phyloP scores from a whole-genome alignment of 2,329 filamentous ascomycete genomes.

The Orbilia blumenaviensis region DNA sequence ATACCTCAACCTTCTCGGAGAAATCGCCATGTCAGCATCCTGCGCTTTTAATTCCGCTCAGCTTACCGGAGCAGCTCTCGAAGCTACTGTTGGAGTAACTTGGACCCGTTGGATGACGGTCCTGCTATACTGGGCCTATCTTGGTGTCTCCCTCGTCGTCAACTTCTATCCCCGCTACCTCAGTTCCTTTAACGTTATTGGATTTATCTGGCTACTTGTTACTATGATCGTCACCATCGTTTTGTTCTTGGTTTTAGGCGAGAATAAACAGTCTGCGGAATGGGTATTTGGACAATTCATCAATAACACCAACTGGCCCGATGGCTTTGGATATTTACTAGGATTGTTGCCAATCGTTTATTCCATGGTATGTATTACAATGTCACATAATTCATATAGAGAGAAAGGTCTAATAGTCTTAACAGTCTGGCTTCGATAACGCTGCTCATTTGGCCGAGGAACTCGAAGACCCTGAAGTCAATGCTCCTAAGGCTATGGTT shows the following conservation, averaged over 20 bases:
- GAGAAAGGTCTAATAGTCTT: not conserved
- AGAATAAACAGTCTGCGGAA: constrained; percentile 39
- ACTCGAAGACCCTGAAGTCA: constrained; percentile 51
- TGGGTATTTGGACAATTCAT: constrained; percentile 48
- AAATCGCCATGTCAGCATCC: constrained; percentile 53
- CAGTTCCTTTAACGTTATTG: constrained; percentile 44
- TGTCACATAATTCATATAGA: not conserved
- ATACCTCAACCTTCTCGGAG: constrained; percentile 52
- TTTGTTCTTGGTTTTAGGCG: constrained; percentile 47
- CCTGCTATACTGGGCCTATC: constrained; percentile 48
- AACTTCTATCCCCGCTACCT: constrained; percentile 53
- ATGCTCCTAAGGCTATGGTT: constrained; percentile 51
- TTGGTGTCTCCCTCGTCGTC: constrained; percentile 40
- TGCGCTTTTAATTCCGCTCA: constrained; percentile 53
- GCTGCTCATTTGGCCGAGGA: constrained; percentile 51
- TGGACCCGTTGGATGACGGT: constrained; percentile 54
- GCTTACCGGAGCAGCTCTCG: constrained; percentile 45
- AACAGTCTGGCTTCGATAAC: constrained; percentile 44
- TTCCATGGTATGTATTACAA: constrained; percentile 38
- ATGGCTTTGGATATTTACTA: constrained; percentile 29
- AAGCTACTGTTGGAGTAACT: constrained; percentile 27
- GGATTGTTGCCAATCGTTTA: constrained; percentile 49
- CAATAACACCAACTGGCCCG: constrained; percentile 50
- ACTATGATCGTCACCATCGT: constrained; percentile 40
- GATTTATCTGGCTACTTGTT: constrained; percentile 44